These are phyloP conservation scores for Eucalyptus cloeziana DNA, from an alignment of 345 rosid genomes.

Conservation along the genomic window DNA sequence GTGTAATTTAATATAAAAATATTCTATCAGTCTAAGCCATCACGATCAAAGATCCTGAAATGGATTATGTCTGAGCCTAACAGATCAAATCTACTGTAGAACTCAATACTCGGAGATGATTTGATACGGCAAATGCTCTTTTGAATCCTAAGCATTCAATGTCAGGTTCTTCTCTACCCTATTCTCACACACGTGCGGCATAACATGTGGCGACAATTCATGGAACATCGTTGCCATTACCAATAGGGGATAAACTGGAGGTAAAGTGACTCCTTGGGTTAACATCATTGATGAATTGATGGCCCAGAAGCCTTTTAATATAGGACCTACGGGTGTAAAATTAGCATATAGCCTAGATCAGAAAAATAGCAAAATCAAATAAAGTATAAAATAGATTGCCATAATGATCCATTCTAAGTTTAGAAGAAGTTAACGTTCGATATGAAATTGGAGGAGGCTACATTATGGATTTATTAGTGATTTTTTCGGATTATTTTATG, in stretches of 20 bases:
- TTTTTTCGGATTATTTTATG: not conserved
- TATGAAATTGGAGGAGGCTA: not conserved
- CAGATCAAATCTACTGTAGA: not conserved
- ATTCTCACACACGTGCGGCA: not conserved
- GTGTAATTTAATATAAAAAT: no score
- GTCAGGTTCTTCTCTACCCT: not conserved
- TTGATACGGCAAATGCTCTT: not conserved
- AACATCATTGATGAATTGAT: not conserved
- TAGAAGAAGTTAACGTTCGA: not conserved
- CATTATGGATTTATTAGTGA: not conserved
- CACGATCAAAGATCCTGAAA: not conserved
- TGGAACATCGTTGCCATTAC: not conserved
- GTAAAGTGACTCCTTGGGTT: not conserved
- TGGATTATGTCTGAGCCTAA: not conserved
- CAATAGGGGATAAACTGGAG: not conserved
- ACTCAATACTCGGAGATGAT: not conserved
- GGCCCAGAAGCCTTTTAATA: not conserved
- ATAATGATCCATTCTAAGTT: not conserved
- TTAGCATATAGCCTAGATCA: not conserved
- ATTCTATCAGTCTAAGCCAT: not conserved
- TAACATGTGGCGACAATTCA: not conserved
- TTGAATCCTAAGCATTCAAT: not conserved
- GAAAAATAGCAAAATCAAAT: not conserved
- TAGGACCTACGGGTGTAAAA: not conserved
- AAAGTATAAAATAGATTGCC: not conserved